These are phyloP conservation scores for Wallemia hederae DNA, from an alignment of 1,284 basidiomycete species.

Conservation along the genomic window DNA sequence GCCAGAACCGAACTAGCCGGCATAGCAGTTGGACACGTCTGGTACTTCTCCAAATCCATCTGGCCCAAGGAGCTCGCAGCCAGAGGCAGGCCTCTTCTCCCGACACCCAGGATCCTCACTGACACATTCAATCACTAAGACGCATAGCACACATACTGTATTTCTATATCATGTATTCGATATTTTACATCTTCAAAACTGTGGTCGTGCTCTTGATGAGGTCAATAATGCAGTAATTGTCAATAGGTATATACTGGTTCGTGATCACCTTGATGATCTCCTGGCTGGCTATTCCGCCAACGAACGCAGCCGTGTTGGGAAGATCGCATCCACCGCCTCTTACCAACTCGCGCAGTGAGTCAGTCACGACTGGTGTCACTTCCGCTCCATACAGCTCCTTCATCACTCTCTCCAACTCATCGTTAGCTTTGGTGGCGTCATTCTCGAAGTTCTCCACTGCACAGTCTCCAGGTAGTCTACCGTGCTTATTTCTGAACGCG, in stretches of 20 bases:
- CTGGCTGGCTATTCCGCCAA: constrained; percentile 85
- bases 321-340: constrained; percentile 60
- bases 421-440: constrained; percentile 6
- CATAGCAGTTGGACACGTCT: constrained; percentile 63
- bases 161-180: not conserved
- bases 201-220: constrained; percentile 27
- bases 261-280: constrained; percentile 95
- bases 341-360: not conserved
- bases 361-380: not conserved
- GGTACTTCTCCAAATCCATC: constrained; percentile 35
- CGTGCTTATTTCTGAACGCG: constrained; percentile 15
- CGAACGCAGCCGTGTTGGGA: constrained; percentile 69
- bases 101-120: not conserved
- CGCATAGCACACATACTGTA: not conserved
- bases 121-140: not conserved
- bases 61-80: not conserved
- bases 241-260: constrained; percentile 73
- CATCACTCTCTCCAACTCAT: constrained; percentile 31
- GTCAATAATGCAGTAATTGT: constrained; percentile 62
- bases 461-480: constrained; percentile 16
- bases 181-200: not conserved
- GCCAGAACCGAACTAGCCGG: constrained; percentile 61
- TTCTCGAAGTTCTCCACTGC: not conserved
- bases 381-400: constrained; percentile 37
- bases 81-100: not conserved